Conservation (phyloP, 768 basidiomycete genomes). For the Naganishia vishniacii region DNA sequence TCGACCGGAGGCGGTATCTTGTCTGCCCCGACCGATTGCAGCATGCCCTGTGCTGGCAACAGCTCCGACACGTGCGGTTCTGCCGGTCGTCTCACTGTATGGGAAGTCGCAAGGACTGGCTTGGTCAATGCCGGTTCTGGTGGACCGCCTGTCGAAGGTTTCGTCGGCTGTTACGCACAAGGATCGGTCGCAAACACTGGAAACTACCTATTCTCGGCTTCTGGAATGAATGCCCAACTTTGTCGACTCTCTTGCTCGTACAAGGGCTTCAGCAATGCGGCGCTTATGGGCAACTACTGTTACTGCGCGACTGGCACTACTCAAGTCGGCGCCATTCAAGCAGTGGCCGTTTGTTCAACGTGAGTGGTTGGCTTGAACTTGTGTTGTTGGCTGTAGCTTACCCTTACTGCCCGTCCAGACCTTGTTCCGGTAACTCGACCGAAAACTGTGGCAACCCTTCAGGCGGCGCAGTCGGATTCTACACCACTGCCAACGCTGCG, state of each 20-base stretch:
- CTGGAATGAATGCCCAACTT: conserved; percentile 29
- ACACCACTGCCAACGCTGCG: background rate
- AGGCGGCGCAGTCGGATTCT: conserved; percentile 10
- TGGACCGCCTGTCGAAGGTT: conserved; percentile 30
- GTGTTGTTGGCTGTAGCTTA: conserved; percentile 17
- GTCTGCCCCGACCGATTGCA: conserved; percentile 30
- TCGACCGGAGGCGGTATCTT: conserved; percentile 26
- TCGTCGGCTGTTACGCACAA: conserved; percentile 32
- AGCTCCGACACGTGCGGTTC: conserved; percentile 32
- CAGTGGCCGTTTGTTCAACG: conserved; percentile 7
- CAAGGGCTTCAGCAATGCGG: conserved; percentile 34
- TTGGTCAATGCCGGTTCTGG: background rate
- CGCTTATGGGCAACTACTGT: conserved; percentile 36
- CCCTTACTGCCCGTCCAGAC: background rate
- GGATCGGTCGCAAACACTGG: conserved; percentile 6
- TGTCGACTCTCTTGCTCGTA: conserved; percentile 37
- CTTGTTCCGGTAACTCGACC: conserved; percentile 28
- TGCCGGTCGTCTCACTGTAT: conserved; percentile 28
- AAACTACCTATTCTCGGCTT: conserved; percentile 6
- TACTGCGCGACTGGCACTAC: conserved; percentile 26
- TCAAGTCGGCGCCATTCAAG: conserved; percentile 11
- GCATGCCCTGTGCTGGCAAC: conserved; percentile 34
- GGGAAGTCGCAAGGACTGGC: conserved; percentile 32
- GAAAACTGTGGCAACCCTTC: conserved; percentile 29
- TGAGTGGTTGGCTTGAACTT: background rate